These are phyloP conservation scores for Fusarium virguliforme DNA, from an alignment of 2,329 filamentous ascomycete genomes.

Conservation along the genomic window DNA sequence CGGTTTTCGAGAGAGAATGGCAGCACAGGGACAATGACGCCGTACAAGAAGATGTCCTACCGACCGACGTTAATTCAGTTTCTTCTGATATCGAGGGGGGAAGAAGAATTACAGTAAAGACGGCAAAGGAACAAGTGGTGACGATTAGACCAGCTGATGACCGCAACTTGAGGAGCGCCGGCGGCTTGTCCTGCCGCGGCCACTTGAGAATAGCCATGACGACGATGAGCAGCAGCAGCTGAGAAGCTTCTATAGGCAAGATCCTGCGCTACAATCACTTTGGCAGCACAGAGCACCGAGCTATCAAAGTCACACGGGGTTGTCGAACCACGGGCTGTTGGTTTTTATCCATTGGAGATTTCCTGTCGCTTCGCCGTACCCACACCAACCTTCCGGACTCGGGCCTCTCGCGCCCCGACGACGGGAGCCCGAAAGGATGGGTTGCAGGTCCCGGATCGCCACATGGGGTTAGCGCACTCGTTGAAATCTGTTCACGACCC, in stretches of 20 bases:
- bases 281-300: neutral
- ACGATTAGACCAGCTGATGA: conserved; percentile 55
- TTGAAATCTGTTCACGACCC: conserved; percentile 20
- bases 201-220: conserved; percentile 41
- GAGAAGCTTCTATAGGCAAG: neutral
- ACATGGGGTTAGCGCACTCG: conserved; percentile 34
- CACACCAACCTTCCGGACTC: conserved; percentile 28
- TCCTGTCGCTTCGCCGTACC: conserved; percentile 32
- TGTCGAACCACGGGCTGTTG: conserved; percentile 7
- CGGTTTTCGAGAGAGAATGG: conserved; percentile 53
- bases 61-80: too few relatives aligned
- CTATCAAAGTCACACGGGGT: neutral
- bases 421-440: conserved; percentile 13
- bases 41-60: conserved; percentile 57
- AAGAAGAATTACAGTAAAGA: conserved; percentile 53
- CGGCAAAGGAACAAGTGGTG: conserved; percentile 54
- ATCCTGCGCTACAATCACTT: neutral
- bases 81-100: neutral
- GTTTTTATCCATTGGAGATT: conserved; percentile 15
- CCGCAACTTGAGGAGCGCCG: conserved; percentile 51
- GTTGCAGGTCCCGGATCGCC: conserved; percentile 20
- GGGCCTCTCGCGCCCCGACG: conserved; percentile 34
- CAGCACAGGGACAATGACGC: conserved; percentile 55
- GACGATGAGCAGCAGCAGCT: neutral
- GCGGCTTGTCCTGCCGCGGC: conserved; percentile 46